Evolutionary conservation across 768 basidiomycete genomes (phyloP).

Genomic region (Calocybe gangraenosa): DNA sequence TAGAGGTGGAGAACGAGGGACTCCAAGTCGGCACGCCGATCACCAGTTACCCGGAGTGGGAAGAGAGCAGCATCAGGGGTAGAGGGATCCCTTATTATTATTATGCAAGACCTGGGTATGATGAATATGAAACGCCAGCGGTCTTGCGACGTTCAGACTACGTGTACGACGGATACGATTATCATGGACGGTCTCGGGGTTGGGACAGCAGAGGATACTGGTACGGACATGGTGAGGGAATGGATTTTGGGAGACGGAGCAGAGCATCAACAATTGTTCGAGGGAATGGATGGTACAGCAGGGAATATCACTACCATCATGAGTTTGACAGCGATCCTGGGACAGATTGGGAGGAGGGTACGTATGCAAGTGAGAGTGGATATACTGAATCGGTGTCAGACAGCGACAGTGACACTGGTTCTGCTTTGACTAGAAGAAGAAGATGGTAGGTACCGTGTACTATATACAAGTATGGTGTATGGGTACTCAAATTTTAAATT

Average conservation of each 20-base stretch:
- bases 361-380: slow-evolving; percentile 4
- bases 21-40: not conserved
- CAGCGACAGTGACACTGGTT: not conserved
- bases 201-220: not conserved
- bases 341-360: slow-evolving; percentile 1
- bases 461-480: too few relatives aligned
- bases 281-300: too few relatives aligned
- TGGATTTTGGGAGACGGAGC: too few relatives aligned
- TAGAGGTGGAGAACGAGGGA: not conserved
- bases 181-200: not conserved
- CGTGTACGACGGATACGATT: too few relatives aligned
- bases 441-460: too few relatives aligned
- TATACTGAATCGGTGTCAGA: not conserved
- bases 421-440: too few relatives aligned
- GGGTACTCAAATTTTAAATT: too few relatives aligned
- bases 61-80: not conserved
- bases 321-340: slow-evolving; percentile 1
- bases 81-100: not conserved
- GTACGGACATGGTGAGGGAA: too few relatives aligned
- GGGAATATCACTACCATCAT: slow-evolving; percentile 1
- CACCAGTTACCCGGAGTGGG: not conserved
- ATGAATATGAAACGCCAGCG: too few relatives aligned
- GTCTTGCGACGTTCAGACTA: too few relatives aligned
- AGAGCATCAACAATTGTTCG: too few relatives aligned
- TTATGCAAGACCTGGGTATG: not conserved